phyloP scores from a whole-genome alignment of 371 early-diverging fungal species.

The Dinochytrium kinnereticum region DNA sequence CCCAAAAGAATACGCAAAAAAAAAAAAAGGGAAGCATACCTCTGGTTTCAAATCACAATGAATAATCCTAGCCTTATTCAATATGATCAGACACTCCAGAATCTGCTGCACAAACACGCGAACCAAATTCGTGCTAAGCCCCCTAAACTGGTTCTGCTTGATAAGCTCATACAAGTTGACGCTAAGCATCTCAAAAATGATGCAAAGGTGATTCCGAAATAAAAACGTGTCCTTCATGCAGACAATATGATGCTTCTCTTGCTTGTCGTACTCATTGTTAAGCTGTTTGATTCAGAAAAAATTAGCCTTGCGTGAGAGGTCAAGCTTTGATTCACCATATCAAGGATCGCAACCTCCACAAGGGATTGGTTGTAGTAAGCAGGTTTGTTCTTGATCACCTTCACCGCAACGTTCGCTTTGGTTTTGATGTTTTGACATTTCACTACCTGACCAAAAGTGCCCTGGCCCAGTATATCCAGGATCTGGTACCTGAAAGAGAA shows the following conservation, averaged over 20 bases:
- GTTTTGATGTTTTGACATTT: conserved; percentile 87
- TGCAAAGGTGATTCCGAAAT: conserved; percentile 90
- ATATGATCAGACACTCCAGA: conserved; percentile 80
- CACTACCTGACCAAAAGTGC: conserved; percentile 98
- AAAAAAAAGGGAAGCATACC: conserved; percentile 26
- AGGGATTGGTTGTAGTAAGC: conserved; percentile 91
- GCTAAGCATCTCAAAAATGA: conserved; percentile 93
- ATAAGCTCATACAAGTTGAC: conserved; percentile 94
- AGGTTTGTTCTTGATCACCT: conserved; percentile 94
- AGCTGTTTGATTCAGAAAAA: conserved; percentile 52
- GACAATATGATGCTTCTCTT: conserved; percentile 82
- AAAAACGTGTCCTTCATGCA: conserved; percentile 84
- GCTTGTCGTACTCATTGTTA: conserved; percentile 71
- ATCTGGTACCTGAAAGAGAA: conserved; percentile 74
- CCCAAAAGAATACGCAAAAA: no score
- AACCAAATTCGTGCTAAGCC: conserved; percentile 83
- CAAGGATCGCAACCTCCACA: conserved; percentile 90
- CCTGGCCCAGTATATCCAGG: conserved; percentile 91
- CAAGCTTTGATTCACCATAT: conserved; percentile 61
- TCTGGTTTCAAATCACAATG: conserved; percentile 99
- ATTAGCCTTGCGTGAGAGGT: conserved; percentile 70
- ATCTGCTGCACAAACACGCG: conserved; percentile 85
- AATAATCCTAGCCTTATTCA: conserved; percentile 85
- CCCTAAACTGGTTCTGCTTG: conserved; percentile 88
- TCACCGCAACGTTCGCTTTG: conserved; percentile 89